These are phyloP conservation scores for Rostrohypoxylon terebratum DNA, from an alignment of 495 filamentous ascomycete genomes.

Conservation along the genomic window DNA sequence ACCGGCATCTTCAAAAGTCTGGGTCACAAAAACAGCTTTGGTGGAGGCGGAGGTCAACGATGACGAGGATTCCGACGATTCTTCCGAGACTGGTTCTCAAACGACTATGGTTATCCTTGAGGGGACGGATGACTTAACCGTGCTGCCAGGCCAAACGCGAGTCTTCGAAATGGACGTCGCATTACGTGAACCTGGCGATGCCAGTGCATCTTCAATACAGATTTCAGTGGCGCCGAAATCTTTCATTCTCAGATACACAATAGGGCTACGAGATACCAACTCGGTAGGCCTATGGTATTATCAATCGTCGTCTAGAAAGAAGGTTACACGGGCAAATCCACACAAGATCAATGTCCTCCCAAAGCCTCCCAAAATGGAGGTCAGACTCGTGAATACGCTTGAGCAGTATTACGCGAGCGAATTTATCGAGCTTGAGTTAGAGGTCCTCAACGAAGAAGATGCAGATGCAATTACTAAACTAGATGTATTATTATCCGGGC, in stretches of 20 bases:
- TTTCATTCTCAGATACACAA: conserved; percentile 75
- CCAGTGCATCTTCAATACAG: conserved; percentile 71
- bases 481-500: conserved; percentile 75
- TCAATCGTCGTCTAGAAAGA: conserved; percentile 58
- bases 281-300: conserved; percentile 67
- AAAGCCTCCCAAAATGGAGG: conserved; percentile 90
- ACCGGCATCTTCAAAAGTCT: conserved; percentile 20
- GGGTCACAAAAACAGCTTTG: conserved; percentile 47
- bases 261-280: conserved; percentile 63
- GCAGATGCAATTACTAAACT: conserved; percentile 77
- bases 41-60: conserved; percentile 39
- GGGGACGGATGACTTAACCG: conserved; percentile 68
- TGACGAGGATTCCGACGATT: conserved; percentile 33
- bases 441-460: conserved; percentile 85
- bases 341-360: conserved; percentile 76
- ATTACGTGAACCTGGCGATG: conserved; percentile 83
- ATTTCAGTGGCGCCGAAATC: conserved; percentile 70
- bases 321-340: conserved; percentile 61
- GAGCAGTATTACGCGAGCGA: conserved; percentile 89
- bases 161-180: conserved; percentile 77
- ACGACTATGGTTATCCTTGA: conserved; percentile 23
- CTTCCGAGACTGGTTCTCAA: conserved; percentile 32
- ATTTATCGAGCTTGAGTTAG: conserved; percentile 71
- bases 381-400: conserved; percentile 69
- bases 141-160: conserved; percentile 75